Evolutionary conservation across 2,329 filamentous ascomycete species (phyloP), one percentile per base, ranked within the genome.

Genomic region (Colletotrichum musae): DNA sequence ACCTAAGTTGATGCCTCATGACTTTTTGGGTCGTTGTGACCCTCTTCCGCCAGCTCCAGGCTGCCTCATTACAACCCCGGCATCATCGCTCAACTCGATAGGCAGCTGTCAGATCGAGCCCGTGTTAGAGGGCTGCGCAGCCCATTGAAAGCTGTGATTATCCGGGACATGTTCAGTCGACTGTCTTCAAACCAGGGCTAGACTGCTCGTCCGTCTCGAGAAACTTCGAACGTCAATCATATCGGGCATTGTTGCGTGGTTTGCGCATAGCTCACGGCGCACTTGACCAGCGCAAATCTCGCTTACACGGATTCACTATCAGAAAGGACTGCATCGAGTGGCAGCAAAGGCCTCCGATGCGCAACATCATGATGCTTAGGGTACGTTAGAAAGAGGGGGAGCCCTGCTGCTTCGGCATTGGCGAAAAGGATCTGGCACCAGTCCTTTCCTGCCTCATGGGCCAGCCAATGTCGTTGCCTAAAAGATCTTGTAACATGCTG

Each of bases 21-120:
- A 21, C 26, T 24, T 16, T 60, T 43, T 50, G 12, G 58, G 32
- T 32, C 36, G 28, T 32, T 21, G 21, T 47, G 48, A 60, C 43
- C 24, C 64, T 28, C 41, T 12, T n/a, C 26, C 28, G 39, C 21
- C 36, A 12, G 21, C 39, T 61, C 63, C 21, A 66, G 58, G 63
- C 50, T 56, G 28, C 57, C 21, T 26, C 6, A 50, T 47, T 28
- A 12, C 39, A 18, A 54, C 36, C 58, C 50, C n/a, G 28, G 64
- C 43, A 50, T 24, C 32, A 36, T 36, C 9, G 10, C 32, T 36
- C 32, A 10, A 36, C 21, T 43, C 41, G 41, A 15, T 43, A 61
- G 58, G 32, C 58, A 62, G 43, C 43, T 63, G 21, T 48, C 64
- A 21, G 43, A 47, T 15, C 15, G 1, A 26, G 32, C 41, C 43